phyloP scores from a whole-genome alignment of 2,329 filamentous ascomycete genomes.

The Cladobotryum protrusum region DNA sequence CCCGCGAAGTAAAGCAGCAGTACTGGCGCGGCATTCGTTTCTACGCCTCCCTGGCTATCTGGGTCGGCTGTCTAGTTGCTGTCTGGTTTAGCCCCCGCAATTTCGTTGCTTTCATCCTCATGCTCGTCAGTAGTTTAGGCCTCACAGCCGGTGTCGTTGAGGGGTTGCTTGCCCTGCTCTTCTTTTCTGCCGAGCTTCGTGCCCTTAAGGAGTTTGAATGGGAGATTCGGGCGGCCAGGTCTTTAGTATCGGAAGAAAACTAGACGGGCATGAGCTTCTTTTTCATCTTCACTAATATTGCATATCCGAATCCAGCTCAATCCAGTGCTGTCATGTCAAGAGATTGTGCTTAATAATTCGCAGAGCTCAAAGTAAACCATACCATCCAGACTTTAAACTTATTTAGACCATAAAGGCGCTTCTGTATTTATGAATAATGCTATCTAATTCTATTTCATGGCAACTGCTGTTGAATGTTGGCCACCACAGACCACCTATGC shows the following conservation, averaged over 20 bases:
- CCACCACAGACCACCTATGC: not conserved
- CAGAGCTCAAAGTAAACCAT: too few species aligned
- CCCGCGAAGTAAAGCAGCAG: constrained; percentile 66
- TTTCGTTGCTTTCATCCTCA: constrained; percentile 73
- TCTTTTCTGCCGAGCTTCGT: constrained; percentile 77
- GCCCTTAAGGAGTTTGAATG: constrained; percentile 87
- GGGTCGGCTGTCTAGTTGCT: constrained; percentile 68
- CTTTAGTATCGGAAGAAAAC: constrained; percentile 23
- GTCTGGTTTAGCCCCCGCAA: constrained; percentile 80
- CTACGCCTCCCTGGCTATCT: constrained; percentile 56
- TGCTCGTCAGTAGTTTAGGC: constrained; percentile 71
- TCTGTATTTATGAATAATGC: constrained; percentile 11
- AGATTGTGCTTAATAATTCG: too few species aligned
- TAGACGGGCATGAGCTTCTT: not conserved
- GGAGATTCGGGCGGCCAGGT: constrained; percentile 71
- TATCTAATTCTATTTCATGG: constrained; percentile 1
- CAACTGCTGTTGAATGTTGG: not conserved
- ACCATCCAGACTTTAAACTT: too few species aligned
- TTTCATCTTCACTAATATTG: not conserved
- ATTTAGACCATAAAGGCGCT: not conserved
- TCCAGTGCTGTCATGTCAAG: too few species aligned
- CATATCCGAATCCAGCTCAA: not conserved
- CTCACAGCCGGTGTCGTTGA: constrained; percentile 73
- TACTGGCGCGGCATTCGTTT: constrained; percentile 71
- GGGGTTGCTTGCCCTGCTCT: constrained; percentile 79